Evolutionary conservation across 371 early-diverging fungal species (phyloP).

Genomic region (Mucor plumbeus): DNA sequence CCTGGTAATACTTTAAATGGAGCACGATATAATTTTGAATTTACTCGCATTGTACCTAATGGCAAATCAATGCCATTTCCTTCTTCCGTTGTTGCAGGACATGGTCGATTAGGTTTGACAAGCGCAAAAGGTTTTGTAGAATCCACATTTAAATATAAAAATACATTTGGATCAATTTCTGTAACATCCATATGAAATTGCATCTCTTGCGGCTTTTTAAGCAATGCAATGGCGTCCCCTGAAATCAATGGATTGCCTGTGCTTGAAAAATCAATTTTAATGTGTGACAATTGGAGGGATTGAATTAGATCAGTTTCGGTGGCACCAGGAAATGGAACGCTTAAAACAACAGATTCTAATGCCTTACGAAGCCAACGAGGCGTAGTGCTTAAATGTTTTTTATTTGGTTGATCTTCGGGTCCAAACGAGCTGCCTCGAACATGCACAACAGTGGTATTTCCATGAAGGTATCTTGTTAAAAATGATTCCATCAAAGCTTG

Average conservation of each 20-base stretch:
- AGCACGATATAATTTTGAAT: slow-evolving; percentile 35
- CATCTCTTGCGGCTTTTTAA: slow-evolving; percentile 52
- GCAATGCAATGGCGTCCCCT: slow-evolving; percentile 39
- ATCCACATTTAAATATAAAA: slow-evolving; percentile 34
- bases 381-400: slow-evolving; percentile 18
- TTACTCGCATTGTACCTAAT: slow-evolving; percentile 26
- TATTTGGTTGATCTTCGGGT: slow-evolving; percentile 32
- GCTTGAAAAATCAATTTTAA: slow-evolving; percentile 48
- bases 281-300: slow-evolving; percentile 37
- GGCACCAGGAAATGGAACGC: slow-evolving; percentile 54
- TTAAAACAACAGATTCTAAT: slow-evolving; percentile 34
- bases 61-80: slow-evolving; percentile 25
- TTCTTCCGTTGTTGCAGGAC: slow-evolving; percentile 38
- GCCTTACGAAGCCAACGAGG: slow-evolving; percentile 54
- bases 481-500: slow-evolving; percentile 39
- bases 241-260: slow-evolving; percentile 37
- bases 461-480: slow-evolving; percentile 47
- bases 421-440: slow-evolving; percentile 46
- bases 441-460: slow-evolving; percentile 37
- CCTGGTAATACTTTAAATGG: slow-evolving; percentile 49
- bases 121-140: slow-evolving; percentile 44
- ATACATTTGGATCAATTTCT: slow-evolving; percentile 43
- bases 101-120: slow-evolving; percentile 35
- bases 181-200: slow-evolving; percentile 47
- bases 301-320: slow-evolving; percentile 46